These are phyloP conservation scores for Cladochytrium replicatum DNA, from an alignment of 192 early-diverging fungal genomes.

Conservation along the genomic window DNA sequence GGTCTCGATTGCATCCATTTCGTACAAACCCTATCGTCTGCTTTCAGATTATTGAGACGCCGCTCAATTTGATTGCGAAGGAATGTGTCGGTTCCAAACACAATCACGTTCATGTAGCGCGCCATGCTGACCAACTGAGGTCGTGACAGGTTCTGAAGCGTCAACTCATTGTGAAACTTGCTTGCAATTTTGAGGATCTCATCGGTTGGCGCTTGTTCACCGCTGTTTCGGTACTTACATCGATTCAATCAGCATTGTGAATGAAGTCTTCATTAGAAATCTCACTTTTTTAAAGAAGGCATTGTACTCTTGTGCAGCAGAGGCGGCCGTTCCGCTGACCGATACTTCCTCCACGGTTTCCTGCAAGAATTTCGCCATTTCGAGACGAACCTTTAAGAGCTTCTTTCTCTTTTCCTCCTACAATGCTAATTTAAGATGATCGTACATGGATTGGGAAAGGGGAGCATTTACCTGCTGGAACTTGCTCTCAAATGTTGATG, in stretches of 20 bases:
- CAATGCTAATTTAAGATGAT: too few relatives aligned
- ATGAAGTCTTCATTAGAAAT: too few relatives aligned
- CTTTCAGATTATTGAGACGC: conserved; percentile 72
- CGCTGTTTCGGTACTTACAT: conserved; percentile 65
- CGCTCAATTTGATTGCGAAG: conserved; percentile 86
- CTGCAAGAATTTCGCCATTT: conserved; percentile 92
- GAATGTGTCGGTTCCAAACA: conserved; percentile 95
- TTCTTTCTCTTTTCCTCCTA: conserved; percentile 92
- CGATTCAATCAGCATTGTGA: too few relatives aligned
- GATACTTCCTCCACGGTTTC: conserved; percentile 87
- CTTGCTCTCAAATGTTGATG: conserved; percentile 90
- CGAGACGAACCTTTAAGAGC: conserved; percentile 80
- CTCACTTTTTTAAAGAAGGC: conserved; percentile 68
- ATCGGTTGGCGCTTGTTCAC: conserved; percentile 69
- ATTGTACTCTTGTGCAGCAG: conserved; percentile 56
- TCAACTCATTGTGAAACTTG: conserved; percentile 88
- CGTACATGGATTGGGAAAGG: too few relatives aligned
- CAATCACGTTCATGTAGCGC: conserved; percentile 88
- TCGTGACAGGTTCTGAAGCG: conserved; percentile 83
- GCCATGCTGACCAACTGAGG: conserved; percentile 93
- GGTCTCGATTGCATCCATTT: too few relatives aligned
- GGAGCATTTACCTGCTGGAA: conserved; percentile 52
- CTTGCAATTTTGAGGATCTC: conserved; percentile 77
- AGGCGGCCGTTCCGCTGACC: conserved; percentile 39
- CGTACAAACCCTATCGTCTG: conserved; percentile 69